Percentiles rank a stretch among this genome's conserved stretches.
These are phyloP conservation scores for Tephrocybe sp. DNA, from an alignment of 768 basidiomycete genomes.

Conservation along the genomic window DNA sequence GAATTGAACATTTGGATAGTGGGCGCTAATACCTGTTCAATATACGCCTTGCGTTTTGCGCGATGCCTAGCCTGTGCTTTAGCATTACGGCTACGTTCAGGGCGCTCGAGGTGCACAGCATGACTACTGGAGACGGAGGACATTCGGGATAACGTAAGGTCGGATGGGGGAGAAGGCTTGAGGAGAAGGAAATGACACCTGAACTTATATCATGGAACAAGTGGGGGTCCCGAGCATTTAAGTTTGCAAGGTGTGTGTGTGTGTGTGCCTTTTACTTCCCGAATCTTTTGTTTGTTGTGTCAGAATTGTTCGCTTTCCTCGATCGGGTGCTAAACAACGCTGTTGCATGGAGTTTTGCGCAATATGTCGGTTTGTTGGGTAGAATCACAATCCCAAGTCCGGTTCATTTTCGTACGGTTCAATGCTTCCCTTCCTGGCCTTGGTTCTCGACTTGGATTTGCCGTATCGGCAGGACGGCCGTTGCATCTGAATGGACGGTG, in stretches of 20 bases:
- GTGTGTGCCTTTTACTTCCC: constrained; percentile 32
- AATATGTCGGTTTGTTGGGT: constrained; percentile 10
- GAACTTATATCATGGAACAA: constrained; percentile 38
- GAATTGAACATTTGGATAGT: not conserved
- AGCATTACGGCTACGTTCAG: constrained; percentile 84
- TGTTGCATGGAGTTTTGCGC: constrained; percentile 9
- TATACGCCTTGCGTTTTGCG: constrained; percentile 91
- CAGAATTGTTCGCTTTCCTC: constrained; percentile 51
- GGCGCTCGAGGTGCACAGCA: constrained; percentile 59
- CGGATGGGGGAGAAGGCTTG: constrained; percentile 43
- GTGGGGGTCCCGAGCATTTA: constrained; percentile 31
- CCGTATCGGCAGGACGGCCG: constrained; percentile 29
- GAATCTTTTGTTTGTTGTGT: constrained; percentile 35
- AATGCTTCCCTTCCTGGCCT: constrained; percentile 20
- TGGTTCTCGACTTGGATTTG: constrained; percentile 10
- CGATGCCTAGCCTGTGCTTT: constrained; percentile 88
- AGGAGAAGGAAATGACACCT: constrained; percentile 36
- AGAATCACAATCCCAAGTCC: constrained; percentile 1
- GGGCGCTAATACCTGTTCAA: constrained; percentile 68
- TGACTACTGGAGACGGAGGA: constrained; percentile 57
- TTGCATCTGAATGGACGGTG: constrained; percentile 29
- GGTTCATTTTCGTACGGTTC: constrained; percentile 18
- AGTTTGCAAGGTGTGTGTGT: constrained; percentile 26
- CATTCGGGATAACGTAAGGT: constrained; percentile 58
- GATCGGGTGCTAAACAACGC: constrained; percentile 39